phyloP scores from a whole-genome alignment of 2,329 filamentous ascomycete species.

The Ceratocystis alfenasii region DNA sequence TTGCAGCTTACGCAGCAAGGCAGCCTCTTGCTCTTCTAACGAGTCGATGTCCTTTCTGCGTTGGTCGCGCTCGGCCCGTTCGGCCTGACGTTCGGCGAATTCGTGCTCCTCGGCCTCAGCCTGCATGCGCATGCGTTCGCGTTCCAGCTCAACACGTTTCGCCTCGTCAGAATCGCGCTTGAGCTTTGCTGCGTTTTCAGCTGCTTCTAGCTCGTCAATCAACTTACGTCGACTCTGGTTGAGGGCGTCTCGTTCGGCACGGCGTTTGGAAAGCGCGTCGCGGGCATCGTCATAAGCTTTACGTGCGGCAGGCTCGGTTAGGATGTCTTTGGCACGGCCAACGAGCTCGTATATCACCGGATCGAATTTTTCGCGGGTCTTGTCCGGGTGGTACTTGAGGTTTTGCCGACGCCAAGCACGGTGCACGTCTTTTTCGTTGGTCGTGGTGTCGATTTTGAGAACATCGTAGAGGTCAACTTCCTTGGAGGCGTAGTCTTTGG shows the following conservation, averaged over 20 bases:
- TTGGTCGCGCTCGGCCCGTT: conserved; percentile 24
- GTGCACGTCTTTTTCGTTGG: conserved; percentile 60
- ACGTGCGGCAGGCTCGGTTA: conserved; percentile 58
- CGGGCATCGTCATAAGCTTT: conserved; percentile 67
- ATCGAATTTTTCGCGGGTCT: conserved; percentile 63
- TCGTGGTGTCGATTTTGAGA: conserved; percentile 44
- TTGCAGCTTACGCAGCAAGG: conserved; percentile 23
- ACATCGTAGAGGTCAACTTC: conserved; percentile 66
- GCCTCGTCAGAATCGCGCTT: conserved; percentile 40
- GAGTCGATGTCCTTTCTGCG: conserved; percentile 24
- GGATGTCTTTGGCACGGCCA: conserved; percentile 74
- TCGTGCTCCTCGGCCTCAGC: conserved; percentile 28
- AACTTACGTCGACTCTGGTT: conserved; percentile 61
- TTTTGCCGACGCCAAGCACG: conserved; percentile 75
- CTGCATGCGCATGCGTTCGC: conserved; percentile 29
- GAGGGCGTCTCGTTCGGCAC: conserved; percentile 60
- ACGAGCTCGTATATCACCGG: conserved; percentile 74
- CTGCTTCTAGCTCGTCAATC: conserved; percentile 73
- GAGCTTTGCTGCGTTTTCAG: conserved; percentile 56
- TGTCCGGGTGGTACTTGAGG: conserved; percentile 89
- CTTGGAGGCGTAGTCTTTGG: conserved; percentile 48
- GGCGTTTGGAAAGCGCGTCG: conserved; percentile 56
- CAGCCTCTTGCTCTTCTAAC: conserved; percentile 27
- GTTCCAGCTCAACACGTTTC: conserved; percentile 31
- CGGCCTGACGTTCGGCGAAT: neutral